A percentile compares a stretch with the other conserved stretches of the same genome.
These are phyloP conservation scores for Haplosporangium gracile DNA, from an alignment of 192 early-diverging fungal genomes.

Conservation along the genomic window DNA sequence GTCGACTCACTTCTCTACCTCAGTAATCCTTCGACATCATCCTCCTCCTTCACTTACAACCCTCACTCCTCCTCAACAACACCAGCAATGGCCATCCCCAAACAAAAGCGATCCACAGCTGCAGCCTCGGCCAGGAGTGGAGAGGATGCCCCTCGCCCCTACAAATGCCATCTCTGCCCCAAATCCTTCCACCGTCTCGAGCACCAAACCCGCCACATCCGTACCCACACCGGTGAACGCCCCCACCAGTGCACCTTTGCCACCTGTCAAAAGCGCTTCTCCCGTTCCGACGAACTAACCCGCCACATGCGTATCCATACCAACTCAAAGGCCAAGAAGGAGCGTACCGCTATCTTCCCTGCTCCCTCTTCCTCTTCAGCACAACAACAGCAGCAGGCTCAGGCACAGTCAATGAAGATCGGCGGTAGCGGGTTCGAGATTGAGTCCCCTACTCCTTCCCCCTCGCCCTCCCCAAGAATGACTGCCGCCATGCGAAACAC, in stretches of 20 bases:
- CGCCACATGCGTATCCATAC: constrained; percentile 68
- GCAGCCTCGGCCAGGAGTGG: constrained; percentile 41
- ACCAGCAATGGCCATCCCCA: constrained; percentile 27
- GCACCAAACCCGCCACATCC: constrained; percentile 88
- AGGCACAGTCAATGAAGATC: constrained; percentile 43
- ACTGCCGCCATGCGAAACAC: neutral
- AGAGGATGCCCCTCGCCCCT: constrained; percentile 72
- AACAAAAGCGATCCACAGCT: constrained; percentile 55
- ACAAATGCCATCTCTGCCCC: constrained; percentile 72
- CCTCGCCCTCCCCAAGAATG: constrained; percentile 20
- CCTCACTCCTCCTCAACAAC: neutral
- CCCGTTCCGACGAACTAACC: constrained; percentile 84
- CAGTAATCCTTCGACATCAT: neutral
- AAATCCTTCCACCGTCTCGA: constrained; percentile 85
- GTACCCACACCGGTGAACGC: constrained; percentile 90
- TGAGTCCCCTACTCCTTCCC: constrained; percentile 22
- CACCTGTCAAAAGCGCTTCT: constrained; percentile 85
- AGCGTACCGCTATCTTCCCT: constrained; percentile 11
- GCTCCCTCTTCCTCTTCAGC: neutral
- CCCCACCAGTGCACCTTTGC: constrained; percentile 82
- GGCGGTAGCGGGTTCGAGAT: constrained; percentile 9
- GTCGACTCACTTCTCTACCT: constrained; percentile 49
- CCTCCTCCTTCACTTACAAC: neutral
- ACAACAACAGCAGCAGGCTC: neutral
- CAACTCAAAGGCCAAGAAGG: constrained; percentile 47